Base-by-base conservation (phyloP, 495 filamentous ascomycete species). In the Astrocystis sublimbata region DNA sequence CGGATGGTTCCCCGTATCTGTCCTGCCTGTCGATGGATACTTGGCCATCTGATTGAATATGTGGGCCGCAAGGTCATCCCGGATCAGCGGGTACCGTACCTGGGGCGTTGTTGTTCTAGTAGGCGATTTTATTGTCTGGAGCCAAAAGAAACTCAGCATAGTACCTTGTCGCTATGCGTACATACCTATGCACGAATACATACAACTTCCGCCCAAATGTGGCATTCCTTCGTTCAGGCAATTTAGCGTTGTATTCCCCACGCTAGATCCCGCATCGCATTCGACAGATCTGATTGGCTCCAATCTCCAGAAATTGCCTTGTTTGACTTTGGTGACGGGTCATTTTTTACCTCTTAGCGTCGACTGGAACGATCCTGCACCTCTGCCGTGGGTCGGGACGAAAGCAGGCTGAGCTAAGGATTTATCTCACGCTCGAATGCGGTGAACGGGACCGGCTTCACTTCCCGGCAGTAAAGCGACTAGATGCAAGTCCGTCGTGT, bases 321-420 rank as follows among this genome's bases (percentile, higher is more conserved):
- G 67, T 70, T 70, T 64, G 67, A 70, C 61, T 52, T 72, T 43
- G 26, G 17, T 12, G 36, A 56, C 53, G 53, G 53, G 36, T 56
- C 53, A 42, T 41, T 56, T 55, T 56, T 43, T 63, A 66, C 66
- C 62, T 66, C 57, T n/a, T 71, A 69, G 69, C 64, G 66, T 71
- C 69, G 63, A 56, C 54, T 57, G 54, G 54, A 28, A 26, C 58
- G 43, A 60, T 36, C 42, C 36, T 41, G 52, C 36, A 42, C 28
- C 54, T 58, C 10, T 46, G 15, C 42, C 36, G 36, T 35, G 47
- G 43, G 23, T 38, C 36, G 53, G 13, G 58, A n/a, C 36, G 26
- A 17, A 38, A 49, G 21, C 51, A 33, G 60, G 41, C 42, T 47
- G 43, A 7, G 43, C 50, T 54, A 21, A 10, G 26, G 30, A 35